Base-by-base conservation (phyloP, 2,329 filamentous ascomycete species). In the Aspergillus caelatus region DNA sequence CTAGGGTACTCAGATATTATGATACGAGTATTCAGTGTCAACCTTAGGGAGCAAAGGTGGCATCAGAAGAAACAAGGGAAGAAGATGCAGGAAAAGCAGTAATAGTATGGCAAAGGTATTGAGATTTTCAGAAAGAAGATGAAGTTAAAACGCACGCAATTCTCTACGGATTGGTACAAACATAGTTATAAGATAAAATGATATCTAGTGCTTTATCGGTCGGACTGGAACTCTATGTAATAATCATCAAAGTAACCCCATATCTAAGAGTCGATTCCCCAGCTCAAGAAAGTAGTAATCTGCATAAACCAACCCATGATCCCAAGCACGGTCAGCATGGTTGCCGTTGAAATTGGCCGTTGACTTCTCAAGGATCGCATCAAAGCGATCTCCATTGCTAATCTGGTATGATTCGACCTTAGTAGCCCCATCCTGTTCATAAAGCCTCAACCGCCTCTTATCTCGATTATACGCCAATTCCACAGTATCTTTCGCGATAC, bases 201-300 rank as follows among this genome's bases (percentile, higher is more conserved):
- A 41, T 10, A 41, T 41, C 39, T 41, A 41, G 16, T 41, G 8
- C 39, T 41, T 39, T 8, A 39, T 39, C 4, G 2, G 2, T 7
- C 6, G 8, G 8, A 41, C 7, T 41, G 39, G 16, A 41, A 41
- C 16, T n/a, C 39, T 41, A 56, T 56, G 26, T 9, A 32, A 32
- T 14, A 19, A 14, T 21, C 3, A 16, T 28, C 57, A 67, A 10
- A 62, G 36, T 39, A 68, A 58, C 5, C 66, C 67, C 68, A 70
- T 66, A 5, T 75, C 70, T 55, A 80, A 61, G 34, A 81, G 58
- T 55, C 77, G 78, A 61, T 81, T 81, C 4, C 78, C 79, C 68
- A 81, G 79, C 50, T 80, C 77, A 21, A 81, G 55, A 23, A 80
- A 67, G 58, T 75, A 81, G 55, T 81, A 81, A 64, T 81, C 79